These are phyloP conservation scores for Corylus americana DNA, from an alignment of 306 rosid genomes.

Conservation along the genomic window DNA sequence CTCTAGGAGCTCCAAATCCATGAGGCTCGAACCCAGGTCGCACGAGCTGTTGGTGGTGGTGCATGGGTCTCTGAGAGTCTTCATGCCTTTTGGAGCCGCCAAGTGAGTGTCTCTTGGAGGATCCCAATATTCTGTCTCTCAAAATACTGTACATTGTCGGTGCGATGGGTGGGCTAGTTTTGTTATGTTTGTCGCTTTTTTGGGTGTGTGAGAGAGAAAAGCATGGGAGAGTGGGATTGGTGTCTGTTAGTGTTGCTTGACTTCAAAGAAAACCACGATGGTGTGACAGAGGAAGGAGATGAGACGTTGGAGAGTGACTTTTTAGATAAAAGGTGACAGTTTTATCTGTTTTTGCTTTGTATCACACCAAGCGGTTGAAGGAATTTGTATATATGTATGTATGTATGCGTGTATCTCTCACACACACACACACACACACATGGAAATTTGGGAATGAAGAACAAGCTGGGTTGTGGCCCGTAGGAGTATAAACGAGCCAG, in stretches of 20 bases:
- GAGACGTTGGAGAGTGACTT: background rate
- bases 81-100: slow-evolving; percentile 37
- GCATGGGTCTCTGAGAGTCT: slow-evolving; percentile 44
- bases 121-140: slow-evolving; percentile 46
- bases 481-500: too few relatives aligned
- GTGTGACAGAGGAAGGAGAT: slow-evolving; percentile 24
- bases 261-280: slow-evolving; percentile 45
- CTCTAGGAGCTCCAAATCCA: slow-evolving; percentile 80
- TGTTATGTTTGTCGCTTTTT: slow-evolving; percentile 19
- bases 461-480: too few relatives aligned
- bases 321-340: background rate
- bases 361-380: background rate
- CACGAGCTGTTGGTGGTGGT: slow-evolving; percentile 32
- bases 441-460: background rate
- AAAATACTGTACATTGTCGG: slow-evolving; percentile 49
- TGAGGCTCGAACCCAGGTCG: slow-evolving; percentile 34
- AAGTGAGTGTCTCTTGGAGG: slow-evolving; percentile 41
- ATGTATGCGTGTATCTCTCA: too few relatives aligned
- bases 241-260: slow-evolving; percentile 54
- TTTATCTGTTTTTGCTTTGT: background rate
- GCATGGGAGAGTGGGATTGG: slow-evolving; percentile 8
- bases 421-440: background rate
- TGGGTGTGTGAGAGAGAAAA: slow-evolving; percentile 30
- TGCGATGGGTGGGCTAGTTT: slow-evolving; percentile 30
- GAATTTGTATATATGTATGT: background rate